Percentiles rank a stretch among this genome's conserved stretches.
Conservation (phyloP, 1,139 yeast species). For the Spencermartinsiella ligniputridi region DNA sequence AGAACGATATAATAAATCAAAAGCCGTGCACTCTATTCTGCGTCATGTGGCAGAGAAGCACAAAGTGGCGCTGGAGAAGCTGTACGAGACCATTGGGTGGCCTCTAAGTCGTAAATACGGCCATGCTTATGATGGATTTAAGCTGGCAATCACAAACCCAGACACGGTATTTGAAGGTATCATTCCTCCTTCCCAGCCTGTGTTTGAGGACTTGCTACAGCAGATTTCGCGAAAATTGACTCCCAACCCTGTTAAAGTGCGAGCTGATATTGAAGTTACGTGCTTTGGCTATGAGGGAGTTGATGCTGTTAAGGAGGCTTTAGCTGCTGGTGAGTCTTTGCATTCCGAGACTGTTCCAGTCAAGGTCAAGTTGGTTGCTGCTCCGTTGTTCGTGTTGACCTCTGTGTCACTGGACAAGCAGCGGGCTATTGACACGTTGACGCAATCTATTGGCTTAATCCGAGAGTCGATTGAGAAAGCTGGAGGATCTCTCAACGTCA, state of each 20-base stretch:
- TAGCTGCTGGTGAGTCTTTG: slow-evolving; percentile 78
- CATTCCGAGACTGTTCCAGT: slow-evolving; percentile 79
- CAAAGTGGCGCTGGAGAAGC: slow-evolving; percentile 75
- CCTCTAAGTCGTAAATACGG: slow-evolving; percentile 94
- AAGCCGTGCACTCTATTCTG: slow-evolving; percentile 94
- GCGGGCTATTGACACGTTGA: slow-evolving; percentile 76
- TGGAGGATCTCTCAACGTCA: slow-evolving; percentile 87
- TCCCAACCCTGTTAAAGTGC: slow-evolving; percentile 95
- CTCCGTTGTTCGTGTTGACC: slow-evolving; percentile 91
- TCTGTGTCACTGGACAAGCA: slow-evolving; percentile 90
- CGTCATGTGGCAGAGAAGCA: slow-evolving; percentile 98
- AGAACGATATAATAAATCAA: slow-evolving; percentile 94
- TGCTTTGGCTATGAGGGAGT: slow-evolving; percentile 97
- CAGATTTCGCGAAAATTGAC: slow-evolving; percentile 92
- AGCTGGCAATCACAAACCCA: slow-evolving; percentile 85
- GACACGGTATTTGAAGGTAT: slow-evolving; percentile 81
- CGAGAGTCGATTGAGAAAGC: slow-evolving; percentile 61
- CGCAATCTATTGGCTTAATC: slow-evolving; percentile 74
- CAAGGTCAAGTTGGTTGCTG: slow-evolving; percentile 93
- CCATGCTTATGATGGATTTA: slow-evolving; percentile 96
- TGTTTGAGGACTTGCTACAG: slow-evolving; percentile 73
- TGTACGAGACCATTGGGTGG: slow-evolving; percentile 93
- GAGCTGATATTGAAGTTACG: slow-evolving; percentile 97
- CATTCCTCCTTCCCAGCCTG: slow-evolving; percentile 64
- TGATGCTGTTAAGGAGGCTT: slow-evolving; percentile 90